Percentiles rank a stretch among this genome's conserved stretches.
Evolutionary conservation across 2,329 filamentous ascomycete species (phyloP).

Genomic region (Lasiodiplodia hormozganensis): DNA sequence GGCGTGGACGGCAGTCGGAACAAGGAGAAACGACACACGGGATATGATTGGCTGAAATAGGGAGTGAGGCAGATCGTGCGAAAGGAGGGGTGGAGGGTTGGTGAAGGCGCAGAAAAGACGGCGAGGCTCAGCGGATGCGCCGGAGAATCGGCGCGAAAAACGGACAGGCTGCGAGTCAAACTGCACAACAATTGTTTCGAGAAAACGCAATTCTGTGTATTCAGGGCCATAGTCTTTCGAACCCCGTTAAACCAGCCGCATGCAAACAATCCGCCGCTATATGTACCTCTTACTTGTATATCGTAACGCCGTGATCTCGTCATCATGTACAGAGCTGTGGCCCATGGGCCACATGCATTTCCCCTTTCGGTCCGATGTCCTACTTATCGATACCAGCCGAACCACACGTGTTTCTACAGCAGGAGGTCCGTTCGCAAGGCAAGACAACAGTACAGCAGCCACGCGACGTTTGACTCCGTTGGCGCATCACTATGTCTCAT

Average conservation of each 20-base stretch:
- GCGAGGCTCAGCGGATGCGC: constrained; percentile 22
- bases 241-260: background rate
- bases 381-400: constrained; percentile 13
- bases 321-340: constrained; percentile 16
- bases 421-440: background rate
- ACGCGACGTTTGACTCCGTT: background rate
- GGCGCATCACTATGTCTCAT: background rate
- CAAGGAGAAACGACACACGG: background rate
- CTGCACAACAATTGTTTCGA: constrained; percentile 2
- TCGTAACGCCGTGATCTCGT: constrained; percentile 18
- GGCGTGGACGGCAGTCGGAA: background rate
- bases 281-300: background rate
- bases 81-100: constrained; percentile 10
- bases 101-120: constrained; percentile 22
- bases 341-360: constrained; percentile 1
- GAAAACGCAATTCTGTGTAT: constrained; percentile 6
- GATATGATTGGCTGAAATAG: constrained; percentile 18
- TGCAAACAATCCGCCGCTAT: background rate
- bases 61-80: constrained; percentile 22
- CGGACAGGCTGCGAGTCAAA: constrained; percentile 20
- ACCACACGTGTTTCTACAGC: background rate
- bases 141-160: constrained; percentile 23
- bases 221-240: background rate
- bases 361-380: constrained; percentile 22
- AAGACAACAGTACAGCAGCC: background rate